Evolutionary conservation across 1,284 basidiomycete species (phyloP), one percentile per base, ranked within the genome.

Genomic region (Limonomyces culmigenus): DNA sequence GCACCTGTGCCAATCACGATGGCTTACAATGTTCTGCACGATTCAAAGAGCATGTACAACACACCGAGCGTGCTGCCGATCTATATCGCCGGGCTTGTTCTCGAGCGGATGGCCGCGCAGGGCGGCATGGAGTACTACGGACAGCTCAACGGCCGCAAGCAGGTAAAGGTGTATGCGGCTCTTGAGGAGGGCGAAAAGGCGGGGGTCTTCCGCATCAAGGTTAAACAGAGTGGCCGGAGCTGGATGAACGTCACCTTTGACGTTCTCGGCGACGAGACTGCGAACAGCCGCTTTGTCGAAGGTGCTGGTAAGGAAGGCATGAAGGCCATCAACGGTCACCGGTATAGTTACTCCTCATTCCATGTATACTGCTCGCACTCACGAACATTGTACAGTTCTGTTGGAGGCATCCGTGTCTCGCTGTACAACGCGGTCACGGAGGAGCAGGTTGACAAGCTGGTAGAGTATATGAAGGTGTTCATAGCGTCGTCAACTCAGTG

Each of bases 171-270:
- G 32, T 95, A 95, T 55, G 60, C 51, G 1, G 73, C 65, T 1
- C 49, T 97, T 40, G 67, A 72, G 46, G 64, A 71, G 45, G 85
- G 85, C 3, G 77, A 80, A 52, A 61, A 59, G 39, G 66, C 65
- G 49, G 84, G 83, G 0, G 54, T 80, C 33, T 67, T 85, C 45
- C 67, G 58, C 44, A 52, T 65, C 29, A 79, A 79, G 49, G 86
- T 89, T 11, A 62, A 68, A 46, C 65, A 72, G 43, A 74, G 70
- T 2, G 74, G 78, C 31, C 68, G 77, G 36, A 91, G 85, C 56
- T 83, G 84, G 74, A 95, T 95, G 89, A 97, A 97, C 52, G 67
- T 87, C 11, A 80, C 86, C 0, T 96, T 93, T 56, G 71, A 74
- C 39, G 62, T 88, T 19, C 48, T 71, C 12, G 78, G 74, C 0